Base-by-base conservation (phyloP, 139 green algal genomes). In the Volvox reticuliferus region DNA sequence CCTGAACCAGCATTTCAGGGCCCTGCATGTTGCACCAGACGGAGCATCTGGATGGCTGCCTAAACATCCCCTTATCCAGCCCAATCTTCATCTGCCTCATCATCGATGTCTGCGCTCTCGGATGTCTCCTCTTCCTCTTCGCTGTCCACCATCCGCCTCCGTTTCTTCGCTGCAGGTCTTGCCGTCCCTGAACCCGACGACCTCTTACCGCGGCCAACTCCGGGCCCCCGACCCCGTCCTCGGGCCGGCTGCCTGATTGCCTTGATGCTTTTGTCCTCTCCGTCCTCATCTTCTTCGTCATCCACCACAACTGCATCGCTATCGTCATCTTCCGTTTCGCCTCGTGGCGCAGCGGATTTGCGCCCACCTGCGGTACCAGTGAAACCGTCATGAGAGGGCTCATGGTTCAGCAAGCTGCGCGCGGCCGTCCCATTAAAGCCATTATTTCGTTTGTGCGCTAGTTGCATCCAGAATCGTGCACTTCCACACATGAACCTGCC, bases 41-140 rank as follows among this genome's bases (percentile, higher is more conserved):
- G 44, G 44, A 55, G 44, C 44, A 55, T 55, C 44, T 55, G 44
- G 44, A 55, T 55, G 44, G 44, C 65, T 73, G 12, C 5, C 65
- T 12, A 26, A 12, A 73, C 62, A 69, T 17, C 12, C 65, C 65
- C 21, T 79, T 30, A 81, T 33, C 36, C 55, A 3, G 79, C 2
- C 79, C 79, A 86, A 44, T 86, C 79, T 30, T 86, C 79, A 71
- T 86, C 79, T 30, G 68, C 79, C 24, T 86, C 79, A 44, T 86
- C 79, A n/a, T 86, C 79, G 26, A 9, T n/a, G 26, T 68, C 78
- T 12, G 0, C 55, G 6, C 35, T 61, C 44, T 71, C 24, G 3
- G 33, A n/a, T 55, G 33, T 55, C 28, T 73, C 55, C 79, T 73
- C 79, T 55, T 86, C 79, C 0, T 86, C 79, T 30, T 86, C 79